phyloP scores from a whole-genome alignment of 2,329 filamentous ascomycete genomes.

The Scleromitrula shiraiana region DNA sequence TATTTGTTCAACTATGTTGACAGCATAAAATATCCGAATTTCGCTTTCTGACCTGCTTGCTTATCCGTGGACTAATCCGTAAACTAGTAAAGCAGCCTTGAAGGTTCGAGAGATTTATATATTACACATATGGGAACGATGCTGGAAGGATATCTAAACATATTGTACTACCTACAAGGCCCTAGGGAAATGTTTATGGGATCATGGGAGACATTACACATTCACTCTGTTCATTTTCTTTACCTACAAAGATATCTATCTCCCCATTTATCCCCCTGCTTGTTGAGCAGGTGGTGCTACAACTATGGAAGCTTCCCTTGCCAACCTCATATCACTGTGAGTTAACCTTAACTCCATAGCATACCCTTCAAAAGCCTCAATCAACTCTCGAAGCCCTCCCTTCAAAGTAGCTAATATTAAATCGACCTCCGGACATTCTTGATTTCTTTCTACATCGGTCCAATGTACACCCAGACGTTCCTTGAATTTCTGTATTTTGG shows the following conservation, averaged over 20 bases:
- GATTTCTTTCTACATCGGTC: conserved; percentile 59
- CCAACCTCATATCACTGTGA: conserved; percentile 62
- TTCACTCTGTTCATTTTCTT: background rate
- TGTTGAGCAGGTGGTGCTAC: background rate
- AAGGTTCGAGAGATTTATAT: too few species aligned
- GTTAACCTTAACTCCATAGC: conserved; percentile 61
- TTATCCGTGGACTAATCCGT: too few species aligned
- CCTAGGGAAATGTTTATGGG: background rate
- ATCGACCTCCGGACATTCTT: conserved; percentile 59
- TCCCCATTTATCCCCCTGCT: conserved; percentile 3
- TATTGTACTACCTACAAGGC: too few species aligned
- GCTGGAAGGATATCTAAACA: too few species aligned
- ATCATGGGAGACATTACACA: background rate
- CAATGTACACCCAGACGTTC: conserved; percentile 57
- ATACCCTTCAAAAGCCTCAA: conserved; percentile 69
- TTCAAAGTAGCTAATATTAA: conserved; percentile 58
- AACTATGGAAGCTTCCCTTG: conserved; percentile 49
- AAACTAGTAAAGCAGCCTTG: too few species aligned
- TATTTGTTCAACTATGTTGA: too few species aligned
- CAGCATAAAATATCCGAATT: too few species aligned
- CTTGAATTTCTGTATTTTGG: conserved; percentile 61
- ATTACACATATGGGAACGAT: too few species aligned
- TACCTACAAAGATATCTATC: background rate
- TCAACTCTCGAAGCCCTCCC: conserved; percentile 54
- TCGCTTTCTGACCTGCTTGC: too few species aligned